Evolutionary conservation across 306 rosid genomes (phyloP), one percentile per base, ranked within the genome.

Genomic region (Ormosia semicastrata): DNA sequence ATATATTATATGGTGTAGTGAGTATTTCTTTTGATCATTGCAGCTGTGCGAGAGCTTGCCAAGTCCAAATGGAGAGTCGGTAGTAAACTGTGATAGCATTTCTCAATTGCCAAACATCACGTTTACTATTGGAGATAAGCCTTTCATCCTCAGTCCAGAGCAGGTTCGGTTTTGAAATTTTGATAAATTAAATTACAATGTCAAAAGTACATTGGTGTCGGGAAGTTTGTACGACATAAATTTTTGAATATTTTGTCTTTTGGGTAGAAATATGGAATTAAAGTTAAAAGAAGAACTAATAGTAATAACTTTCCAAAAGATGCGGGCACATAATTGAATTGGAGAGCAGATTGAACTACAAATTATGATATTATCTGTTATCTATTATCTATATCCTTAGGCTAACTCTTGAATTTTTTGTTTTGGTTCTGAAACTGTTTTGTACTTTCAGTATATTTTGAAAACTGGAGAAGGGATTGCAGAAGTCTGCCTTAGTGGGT

Each of bases 31-130:
- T 69, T 72, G 46, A 71, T 71, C 60, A 68, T 59, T 73, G 59
- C 86, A 94, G 98, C 84, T 94, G 24, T 94, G 97, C 13, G 88
- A 94, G 72, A 89, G 84, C 88, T 87, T 91, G 78, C 97, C 97
- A 40, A 91, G 94, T 88, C 98, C 98, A 52, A 82, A 85, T 13
- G 97, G 94, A 73, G 98, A 92, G 81, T 88, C 94, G 0, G 36
- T 85, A 14, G 85, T 94, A 18, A 74, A 76, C 68, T 94, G 98
- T 77, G 85, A 83, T 18, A 83, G 83, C 84, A 73, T 92, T 79
- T 86, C 87, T 50, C 73, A 67, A 66, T 78, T 94, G 93, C 98
- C 98, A 17, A 83, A 89, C 73, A 62, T 94, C 53, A 87, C 97
- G 10, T 85, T 94, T 84, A 94, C 94, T 59, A 91, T 94, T 1